Percentiles rank a stretch among this genome's conserved stretches.
These are phyloP conservation scores for Pichia terricola DNA, from an alignment of 1,139 yeast genomes.

Conservation along the genomic window DNA sequence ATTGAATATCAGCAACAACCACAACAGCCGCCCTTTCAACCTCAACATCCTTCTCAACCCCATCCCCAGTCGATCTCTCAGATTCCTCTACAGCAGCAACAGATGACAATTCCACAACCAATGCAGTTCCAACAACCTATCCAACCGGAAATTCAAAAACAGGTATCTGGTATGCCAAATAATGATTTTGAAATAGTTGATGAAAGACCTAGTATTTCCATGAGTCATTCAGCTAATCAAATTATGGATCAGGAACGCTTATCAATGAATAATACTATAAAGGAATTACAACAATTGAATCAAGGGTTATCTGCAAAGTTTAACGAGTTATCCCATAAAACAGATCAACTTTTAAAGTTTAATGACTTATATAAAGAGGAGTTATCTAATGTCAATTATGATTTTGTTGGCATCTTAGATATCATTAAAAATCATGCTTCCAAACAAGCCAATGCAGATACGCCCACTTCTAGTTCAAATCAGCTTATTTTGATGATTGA, in stretches of 20 bases:
- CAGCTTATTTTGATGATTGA: constrained; percentile 1
- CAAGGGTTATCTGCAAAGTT: constrained; percentile 9
- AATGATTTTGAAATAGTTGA: constrained; percentile 1
- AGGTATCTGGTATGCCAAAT: background rate
- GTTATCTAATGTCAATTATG: constrained; percentile 37
- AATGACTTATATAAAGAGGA: constrained; percentile 40
- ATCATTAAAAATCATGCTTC: constrained; percentile 26
- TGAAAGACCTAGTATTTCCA: background rate
- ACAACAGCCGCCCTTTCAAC: background rate
- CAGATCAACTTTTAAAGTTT: constrained; percentile 31
- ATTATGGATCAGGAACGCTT: constrained; percentile 4
- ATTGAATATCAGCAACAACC: background rate
- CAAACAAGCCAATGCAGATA: background rate
- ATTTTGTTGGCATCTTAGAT: constrained; percentile 41
- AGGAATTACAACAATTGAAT: constrained; percentile 10
- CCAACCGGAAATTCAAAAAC: background rate
- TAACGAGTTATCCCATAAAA: constrained; percentile 34
- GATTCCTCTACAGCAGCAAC: background rate
- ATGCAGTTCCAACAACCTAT: background rate
- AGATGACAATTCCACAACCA: background rate
- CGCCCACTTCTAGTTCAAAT: background rate
- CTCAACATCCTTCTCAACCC: background rate
- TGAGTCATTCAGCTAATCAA: background rate
- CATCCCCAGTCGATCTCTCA: background rate
- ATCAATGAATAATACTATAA: background rate